Evolutionary conservation across 306 rosid genomes (phyloP).

Genomic region (Potentilla sterilis): DNA sequence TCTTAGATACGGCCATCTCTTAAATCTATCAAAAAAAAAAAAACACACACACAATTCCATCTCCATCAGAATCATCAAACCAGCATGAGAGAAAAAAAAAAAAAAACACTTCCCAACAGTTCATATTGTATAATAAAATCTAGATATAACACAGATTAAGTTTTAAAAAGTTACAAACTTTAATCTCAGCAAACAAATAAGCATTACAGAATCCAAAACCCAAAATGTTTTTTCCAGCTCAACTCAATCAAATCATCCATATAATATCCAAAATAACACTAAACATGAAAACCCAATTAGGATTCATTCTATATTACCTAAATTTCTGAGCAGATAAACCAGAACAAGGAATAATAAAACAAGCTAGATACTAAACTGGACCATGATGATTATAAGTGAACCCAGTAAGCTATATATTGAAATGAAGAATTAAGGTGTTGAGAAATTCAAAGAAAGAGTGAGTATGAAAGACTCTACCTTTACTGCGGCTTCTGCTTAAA

Average conservation of each 20-base stretch:
- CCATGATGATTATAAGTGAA: background rate
- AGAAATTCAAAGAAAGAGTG: background rate
- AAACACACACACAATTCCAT: background rate
- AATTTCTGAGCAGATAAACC: conserved; percentile 1
- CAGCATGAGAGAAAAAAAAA: background rate
- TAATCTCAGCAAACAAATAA: background rate
- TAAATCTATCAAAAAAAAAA: conserved; percentile 28
- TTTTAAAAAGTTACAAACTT: too few relatives aligned
- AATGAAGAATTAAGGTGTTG: background rate
- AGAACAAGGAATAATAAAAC: background rate
- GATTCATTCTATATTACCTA: background rate
- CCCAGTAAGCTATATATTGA: background rate
- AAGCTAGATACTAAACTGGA: background rate
- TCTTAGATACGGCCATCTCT: conserved; percentile 39
- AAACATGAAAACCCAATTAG: background rate
- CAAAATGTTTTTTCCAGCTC: background rate
- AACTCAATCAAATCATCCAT: background rate
- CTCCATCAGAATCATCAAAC: background rate
- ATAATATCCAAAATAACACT: background rate
- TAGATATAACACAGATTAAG: background rate
- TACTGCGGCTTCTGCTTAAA: conserved; percentile 4
- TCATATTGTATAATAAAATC: background rate
- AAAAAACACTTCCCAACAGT: background rate
- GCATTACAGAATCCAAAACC: background rate
- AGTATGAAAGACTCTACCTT: background rate